Evolutionary conservation across 306 rosid species (phyloP), one percentile per base, ranked within the genome.

Genomic region (Notholithocarpus densiflorus): DNA sequence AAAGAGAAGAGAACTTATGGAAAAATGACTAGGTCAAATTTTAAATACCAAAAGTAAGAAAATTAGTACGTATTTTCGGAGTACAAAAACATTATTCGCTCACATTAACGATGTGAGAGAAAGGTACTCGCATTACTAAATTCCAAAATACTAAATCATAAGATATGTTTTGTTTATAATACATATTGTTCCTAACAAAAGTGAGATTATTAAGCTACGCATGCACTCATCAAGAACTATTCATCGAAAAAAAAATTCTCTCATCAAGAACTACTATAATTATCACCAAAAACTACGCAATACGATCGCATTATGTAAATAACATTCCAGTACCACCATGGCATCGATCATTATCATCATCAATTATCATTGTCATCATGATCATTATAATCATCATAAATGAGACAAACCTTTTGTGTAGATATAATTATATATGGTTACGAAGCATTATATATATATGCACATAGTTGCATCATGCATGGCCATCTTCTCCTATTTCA

Each of bases 351-450:
- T 45, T 13, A 55, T 34, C 17, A 71, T 72, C 60, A 43, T 45
- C 32, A 15, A 71, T 72, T 48, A 43, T 60, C 32, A 15, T 68
- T 12, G n/a, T n/a, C 53, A 77, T 55, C 55, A 68, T 27, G 43
- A 77, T 19, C 24, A 23, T 68, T 8, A 29, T 56, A 24, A 51
- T 20, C 23, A 5, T 34, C 5, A 43, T 20, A 71, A 68, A 69
- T 55, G 68, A 77, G 75, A 77, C 75, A 77, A 77, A 68, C 53
- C 37, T 68, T 27, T 62, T 26, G 69, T 15, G 37, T 27, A 15
- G 6, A 27, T 27, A 26, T 62, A 27, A 27, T 62, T 26, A 27
- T 27, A 26, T 10, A 19, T 32, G n/a, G 24, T 18, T 66, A 6
- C 11, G 15, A 66, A 66, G 72, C 72, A 48, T 12, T 10, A 12